Conservation (phyloP, 768 basidiomycete genomes). For the Lepiota venenata region DNA sequence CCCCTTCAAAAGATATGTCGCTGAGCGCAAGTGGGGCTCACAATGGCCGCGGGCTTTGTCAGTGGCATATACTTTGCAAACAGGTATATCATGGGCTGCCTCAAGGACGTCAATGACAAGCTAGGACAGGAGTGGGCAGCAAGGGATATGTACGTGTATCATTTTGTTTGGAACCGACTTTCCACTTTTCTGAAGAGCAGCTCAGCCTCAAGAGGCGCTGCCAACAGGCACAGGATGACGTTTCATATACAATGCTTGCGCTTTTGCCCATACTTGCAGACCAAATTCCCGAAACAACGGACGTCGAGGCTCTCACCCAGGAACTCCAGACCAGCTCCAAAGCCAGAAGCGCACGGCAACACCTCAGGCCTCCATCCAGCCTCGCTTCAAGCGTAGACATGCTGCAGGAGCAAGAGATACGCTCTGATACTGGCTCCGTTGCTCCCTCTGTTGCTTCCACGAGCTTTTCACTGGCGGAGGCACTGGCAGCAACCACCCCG, state of each 20-base stretch:
- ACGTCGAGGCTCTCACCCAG: conserved; percentile 68
- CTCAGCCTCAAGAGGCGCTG: conserved; percentile 70
- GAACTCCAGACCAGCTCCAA: conserved; percentile 38
- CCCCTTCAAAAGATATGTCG: conserved; percentile 34
- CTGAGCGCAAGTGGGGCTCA: conserved; percentile 44
- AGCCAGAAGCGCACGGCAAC: conserved; percentile 10
- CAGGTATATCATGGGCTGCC: conserved; percentile 54
- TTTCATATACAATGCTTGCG: conserved; percentile 71
- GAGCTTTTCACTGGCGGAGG: not conserved
- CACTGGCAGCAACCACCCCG: conserved; percentile 7
- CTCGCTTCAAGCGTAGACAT: conserved; percentile 25
- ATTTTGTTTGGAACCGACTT: not conserved
- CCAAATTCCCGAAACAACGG: conserved; percentile 67
- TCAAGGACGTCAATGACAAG: conserved; percentile 61
- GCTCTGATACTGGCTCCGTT: conserved; percentile 39
- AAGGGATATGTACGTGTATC: conserved; percentile 59
- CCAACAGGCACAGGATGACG: conserved; percentile 71
- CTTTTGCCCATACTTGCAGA: conserved; percentile 63
- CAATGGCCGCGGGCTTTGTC: conserved; percentile 45
- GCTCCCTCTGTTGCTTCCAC: conserved; percentile 1
- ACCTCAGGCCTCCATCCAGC: conserved; percentile 16
- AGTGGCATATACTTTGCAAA: conserved; percentile 64
- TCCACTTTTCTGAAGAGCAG: not conserved
- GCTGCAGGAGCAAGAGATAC: conserved; percentile 35
- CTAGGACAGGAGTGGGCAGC: conserved; percentile 60